phyloP scores from a whole-genome alignment of 345 rosid species.

The Arabis alpina region DNA sequence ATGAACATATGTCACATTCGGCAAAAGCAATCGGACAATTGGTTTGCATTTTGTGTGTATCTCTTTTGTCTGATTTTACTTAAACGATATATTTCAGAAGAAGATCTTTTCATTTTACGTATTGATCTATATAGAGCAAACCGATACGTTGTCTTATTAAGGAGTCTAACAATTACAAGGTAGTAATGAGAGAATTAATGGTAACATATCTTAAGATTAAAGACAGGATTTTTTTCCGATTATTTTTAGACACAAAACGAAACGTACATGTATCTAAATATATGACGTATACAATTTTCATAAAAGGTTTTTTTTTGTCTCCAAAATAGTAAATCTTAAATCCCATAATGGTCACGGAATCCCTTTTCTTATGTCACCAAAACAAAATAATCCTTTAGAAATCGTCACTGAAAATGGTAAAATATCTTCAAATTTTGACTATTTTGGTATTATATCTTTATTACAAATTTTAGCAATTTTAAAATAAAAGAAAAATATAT shows the following conservation, averaged over 20 bases:
- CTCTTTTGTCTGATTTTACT: background rate
- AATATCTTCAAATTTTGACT: too few species aligned
- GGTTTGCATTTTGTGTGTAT: slow-evolving; percentile 11
- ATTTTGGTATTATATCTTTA: too few species aligned
- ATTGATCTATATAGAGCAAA: slow-evolving; percentile 4
- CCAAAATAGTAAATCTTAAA: background rate
- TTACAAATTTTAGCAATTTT: too few species aligned
- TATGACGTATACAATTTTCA: background rate
- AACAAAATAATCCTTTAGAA: background rate
- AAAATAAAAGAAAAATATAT: too few species aligned
- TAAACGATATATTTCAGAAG: background rate
- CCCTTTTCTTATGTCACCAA: background rate
- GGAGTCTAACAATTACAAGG: background rate
- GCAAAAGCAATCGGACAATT: slow-evolving; percentile 22
- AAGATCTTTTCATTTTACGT: background rate
- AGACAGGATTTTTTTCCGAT: background rate
- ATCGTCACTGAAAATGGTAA: too few species aligned
- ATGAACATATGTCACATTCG: background rate
- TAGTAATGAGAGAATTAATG: background rate
- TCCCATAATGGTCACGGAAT: too few species aligned
- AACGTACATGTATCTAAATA: too few species aligned
- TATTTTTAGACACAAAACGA: background rate
- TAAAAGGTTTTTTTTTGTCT: background rate
- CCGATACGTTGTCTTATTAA: background rate
- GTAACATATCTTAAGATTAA: background rate